A percentile compares a stretch with the other conserved stretches of the same genome.
Evolutionary conservation across 2,329 filamentous ascomycete species (phyloP).

Genomic region (Monosporascus sp.): DNA sequence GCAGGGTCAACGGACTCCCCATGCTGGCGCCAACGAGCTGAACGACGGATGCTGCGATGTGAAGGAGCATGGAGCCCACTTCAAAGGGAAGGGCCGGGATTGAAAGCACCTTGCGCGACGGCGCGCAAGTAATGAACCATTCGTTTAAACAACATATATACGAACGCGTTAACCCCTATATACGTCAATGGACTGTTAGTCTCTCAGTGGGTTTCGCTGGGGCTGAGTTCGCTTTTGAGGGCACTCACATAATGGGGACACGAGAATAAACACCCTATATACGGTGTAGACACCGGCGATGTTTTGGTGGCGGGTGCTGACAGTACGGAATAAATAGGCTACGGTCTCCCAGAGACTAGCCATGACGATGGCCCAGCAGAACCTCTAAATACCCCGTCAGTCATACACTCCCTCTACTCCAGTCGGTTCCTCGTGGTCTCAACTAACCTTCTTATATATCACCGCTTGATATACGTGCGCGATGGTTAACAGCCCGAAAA

Average conservation of each 20-base stretch:
- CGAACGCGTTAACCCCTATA: constrained; percentile 40
- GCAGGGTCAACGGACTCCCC: constrained; percentile 18
- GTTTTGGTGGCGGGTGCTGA: constrained; percentile 24
- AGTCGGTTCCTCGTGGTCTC: background rate
- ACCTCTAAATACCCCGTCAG: constrained; percentile 11
- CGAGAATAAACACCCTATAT: constrained; percentile 24
- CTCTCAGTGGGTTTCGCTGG: background rate
- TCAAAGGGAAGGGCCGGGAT: constrained; percentile 33
- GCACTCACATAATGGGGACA: constrained; percentile 22
- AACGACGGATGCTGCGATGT: constrained; percentile 31
- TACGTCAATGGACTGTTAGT: background rate
- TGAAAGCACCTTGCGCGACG: constrained; percentile 29
- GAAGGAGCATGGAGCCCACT: constrained; percentile 34
- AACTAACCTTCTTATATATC: constrained; percentile 18
- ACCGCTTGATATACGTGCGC: constrained; percentile 17
- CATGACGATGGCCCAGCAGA: constrained; percentile 33
- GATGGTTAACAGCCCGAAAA: constrained; percentile 20
- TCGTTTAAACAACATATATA: constrained; percentile 40
- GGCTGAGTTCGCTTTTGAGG: background rate
- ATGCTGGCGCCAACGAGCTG: constrained; percentile 31
- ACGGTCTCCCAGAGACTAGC: constrained; percentile 27
- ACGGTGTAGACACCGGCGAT: constrained; percentile 16
- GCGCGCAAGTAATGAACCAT: constrained; percentile 40
- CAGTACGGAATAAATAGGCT: constrained; percentile 22
- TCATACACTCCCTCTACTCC: background rate